Evolutionary conservation across 176 grass and related monocot genomes (phyloP).

Genomic region (Areca catechu): DNA sequence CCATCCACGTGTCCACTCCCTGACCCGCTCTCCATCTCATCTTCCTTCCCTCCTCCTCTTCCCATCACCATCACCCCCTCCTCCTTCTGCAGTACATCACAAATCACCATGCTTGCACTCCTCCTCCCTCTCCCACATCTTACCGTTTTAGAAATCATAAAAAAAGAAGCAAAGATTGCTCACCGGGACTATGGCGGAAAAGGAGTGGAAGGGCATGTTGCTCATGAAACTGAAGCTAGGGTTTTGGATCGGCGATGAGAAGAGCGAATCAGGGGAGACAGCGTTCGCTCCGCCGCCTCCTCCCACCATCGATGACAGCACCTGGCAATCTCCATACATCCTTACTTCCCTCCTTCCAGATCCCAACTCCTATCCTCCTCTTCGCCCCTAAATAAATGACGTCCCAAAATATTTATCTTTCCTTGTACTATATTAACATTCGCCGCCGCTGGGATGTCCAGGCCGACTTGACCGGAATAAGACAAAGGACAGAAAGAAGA

Average conservation of each 20-base stretch:
- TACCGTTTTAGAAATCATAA: background rate
- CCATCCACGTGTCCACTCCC: slow-evolving; percentile 75
- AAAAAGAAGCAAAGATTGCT: slow-evolving; percentile 21
- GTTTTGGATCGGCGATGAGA: slow-evolving; percentile 50
- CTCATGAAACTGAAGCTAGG: slow-evolving; percentile 48
- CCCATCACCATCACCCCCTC: slow-evolving; percentile 39
- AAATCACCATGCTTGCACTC: no score
- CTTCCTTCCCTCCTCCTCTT: slow-evolving; percentile 53
- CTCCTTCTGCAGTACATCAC: slow-evolving; percentile 37
- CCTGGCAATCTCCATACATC: slow-evolving; percentile 98
- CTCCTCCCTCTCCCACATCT: no score
- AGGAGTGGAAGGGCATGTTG: slow-evolving; percentile 67
- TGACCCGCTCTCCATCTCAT: slow-evolving; percentile 77
- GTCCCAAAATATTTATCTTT: no score
- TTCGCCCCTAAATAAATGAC: no score
- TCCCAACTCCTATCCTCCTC: no score
- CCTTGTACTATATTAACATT: no score
- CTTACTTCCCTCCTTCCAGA: background rate
- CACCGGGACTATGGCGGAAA: slow-evolving; percentile 23
- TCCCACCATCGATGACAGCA: slow-evolving; percentile 67
- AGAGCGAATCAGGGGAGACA: slow-evolving; percentile 51
- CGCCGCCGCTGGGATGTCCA: no score
- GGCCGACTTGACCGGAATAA: no score
- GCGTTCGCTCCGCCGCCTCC: slow-evolving; percentile 26
- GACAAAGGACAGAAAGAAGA: no score